Evolutionary conservation across 768 basidiomycete species (phyloP), one percentile per base, ranked within the genome.

Genomic region (Crepidotus variabilis): DNA sequence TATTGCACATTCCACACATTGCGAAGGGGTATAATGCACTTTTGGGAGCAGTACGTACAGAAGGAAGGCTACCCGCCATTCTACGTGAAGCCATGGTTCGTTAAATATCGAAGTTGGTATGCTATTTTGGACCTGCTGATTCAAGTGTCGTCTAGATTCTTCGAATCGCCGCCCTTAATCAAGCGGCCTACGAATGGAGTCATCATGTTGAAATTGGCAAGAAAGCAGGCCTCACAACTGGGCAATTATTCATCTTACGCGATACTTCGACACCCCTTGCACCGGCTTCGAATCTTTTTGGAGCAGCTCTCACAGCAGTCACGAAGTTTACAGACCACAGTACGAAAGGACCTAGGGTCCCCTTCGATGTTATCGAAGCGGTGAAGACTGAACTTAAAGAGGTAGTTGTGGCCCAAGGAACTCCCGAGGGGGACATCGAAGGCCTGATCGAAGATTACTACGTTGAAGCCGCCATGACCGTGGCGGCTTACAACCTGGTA

Each of bases 401-500:
- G 6, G 66, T 62, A 56, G 64, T 68, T 2, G 21, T 56, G 21
- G 59, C 60, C 22, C 57, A 33, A 1, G 24, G 22, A 60, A 18
- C 60, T 36, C 52, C 34, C 1, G 57, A 61, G 13, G 59, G 67
- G 11, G 67, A 68, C 1, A 51, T 69, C 11, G 61, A 72, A 45
- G 67, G 60, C 6, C 61, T 63, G 50, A 66, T 69, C 0, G 72
- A 81, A 47, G 78, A 78, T 64, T 59, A 82, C 7, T 72, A 85
- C 36, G 79, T 83, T 35, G 86, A 88, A 63, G 80, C 78, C 18
- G 74, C 77, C 0, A 74, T 80, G 52, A 72, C 80, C 1, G 78
- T 79, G 0, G 80, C 80, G 4, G 69, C 74, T 0, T 88, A 88
- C 68, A 87, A 87, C 69, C 83, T 87, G 81, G 85, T 88, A 6